Percentiles rank a stretch among this genome's conserved stretches.
phyloP scores from a whole-genome alignment of 2,329 filamentous ascomycete genomes.

The Trichoderma lentiforme region DNA sequence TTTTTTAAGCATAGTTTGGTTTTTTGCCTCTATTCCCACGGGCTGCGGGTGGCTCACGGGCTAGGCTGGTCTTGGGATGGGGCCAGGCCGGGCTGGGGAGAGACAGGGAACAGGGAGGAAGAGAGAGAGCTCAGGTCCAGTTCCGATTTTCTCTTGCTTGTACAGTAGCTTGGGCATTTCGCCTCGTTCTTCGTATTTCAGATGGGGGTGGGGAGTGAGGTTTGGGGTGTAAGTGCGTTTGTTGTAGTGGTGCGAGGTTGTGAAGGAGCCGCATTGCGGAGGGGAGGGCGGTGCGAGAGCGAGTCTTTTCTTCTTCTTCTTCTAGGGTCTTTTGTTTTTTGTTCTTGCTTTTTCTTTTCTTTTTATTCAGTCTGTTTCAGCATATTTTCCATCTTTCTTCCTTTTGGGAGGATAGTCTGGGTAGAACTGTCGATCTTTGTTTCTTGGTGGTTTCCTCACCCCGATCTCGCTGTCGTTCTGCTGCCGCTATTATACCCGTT shows the following conservation, averaged over 20 bases:
- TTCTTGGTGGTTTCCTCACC: background rate
- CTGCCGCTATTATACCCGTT: background rate
- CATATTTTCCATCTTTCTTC: background rate
- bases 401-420: background rate
- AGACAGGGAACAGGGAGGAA: background rate
- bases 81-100: background rate
- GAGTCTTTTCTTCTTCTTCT: background rate
- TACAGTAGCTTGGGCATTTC: background rate
- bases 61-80: background rate
- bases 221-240: background rate
- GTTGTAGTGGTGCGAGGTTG: background rate
- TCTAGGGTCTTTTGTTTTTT: background rate
- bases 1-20: constrained; percentile 11
- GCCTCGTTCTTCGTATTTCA: background rate
- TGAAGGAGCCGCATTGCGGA: background rate
- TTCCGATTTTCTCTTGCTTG: background rate
- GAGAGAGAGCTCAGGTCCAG: background rate
- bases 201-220: background rate
- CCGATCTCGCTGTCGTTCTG: background rate
- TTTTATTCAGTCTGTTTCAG: background rate
- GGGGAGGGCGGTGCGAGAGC: background rate
- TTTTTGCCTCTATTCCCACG: background rate
- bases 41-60: constrained; percentile 2
- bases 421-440: background rate
- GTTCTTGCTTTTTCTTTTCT: too few species aligned